Conservation (phyloP, 1,284 basidiomycete genomes). For the Singerocomus inundabilis region DNA sequence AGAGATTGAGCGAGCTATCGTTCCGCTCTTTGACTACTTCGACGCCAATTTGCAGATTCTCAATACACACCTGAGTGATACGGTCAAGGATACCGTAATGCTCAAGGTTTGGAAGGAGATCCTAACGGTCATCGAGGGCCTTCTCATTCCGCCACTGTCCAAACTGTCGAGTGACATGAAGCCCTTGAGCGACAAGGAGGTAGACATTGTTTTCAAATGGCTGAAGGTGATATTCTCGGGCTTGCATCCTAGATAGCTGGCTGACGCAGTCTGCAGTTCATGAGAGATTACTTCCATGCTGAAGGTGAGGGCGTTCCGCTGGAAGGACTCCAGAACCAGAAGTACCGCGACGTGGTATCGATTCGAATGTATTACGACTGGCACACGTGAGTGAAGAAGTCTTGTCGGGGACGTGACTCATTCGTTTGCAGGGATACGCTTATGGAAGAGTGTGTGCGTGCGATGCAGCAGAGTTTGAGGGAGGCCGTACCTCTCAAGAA, state of each 20-base stretch:
- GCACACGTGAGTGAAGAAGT: conserved; percentile 62
- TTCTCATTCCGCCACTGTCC: conserved; percentile 90
- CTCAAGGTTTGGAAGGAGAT: conserved; percentile 97
- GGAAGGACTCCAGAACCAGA: conserved; percentile 91
- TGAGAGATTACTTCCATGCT: conserved; percentile 94
- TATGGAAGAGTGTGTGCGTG: conserved; percentile 95
- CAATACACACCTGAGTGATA: conserved; percentile 82
- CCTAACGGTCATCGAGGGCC: conserved; percentile 79
- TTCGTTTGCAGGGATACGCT: conserved; percentile 65
- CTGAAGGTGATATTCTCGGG: conserved; percentile 59
- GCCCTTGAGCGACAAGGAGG: conserved; percentile 90
- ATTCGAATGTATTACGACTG: conserved; percentile 93
- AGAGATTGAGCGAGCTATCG: conserved; percentile 93
- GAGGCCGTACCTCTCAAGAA: conserved; percentile 77
- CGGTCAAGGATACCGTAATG: conserved; percentile 93
- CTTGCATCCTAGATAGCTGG: not conserved
- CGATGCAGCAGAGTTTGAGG: conserved; percentile 82
- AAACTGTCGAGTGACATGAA: conserved; percentile 90
- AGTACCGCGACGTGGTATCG: conserved; percentile 90
- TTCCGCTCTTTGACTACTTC: conserved; percentile 94
- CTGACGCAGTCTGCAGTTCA: conserved; percentile 54
- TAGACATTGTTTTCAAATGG: conserved; percentile 99
- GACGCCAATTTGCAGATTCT: conserved; percentile 92
- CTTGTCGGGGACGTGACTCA: conserved; percentile 7
- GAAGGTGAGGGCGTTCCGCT: conserved; percentile 90